Evolutionary conservation across 345 rosid genomes (phyloP).

Genomic region (Xanthoceras sorbifolium): DNA sequence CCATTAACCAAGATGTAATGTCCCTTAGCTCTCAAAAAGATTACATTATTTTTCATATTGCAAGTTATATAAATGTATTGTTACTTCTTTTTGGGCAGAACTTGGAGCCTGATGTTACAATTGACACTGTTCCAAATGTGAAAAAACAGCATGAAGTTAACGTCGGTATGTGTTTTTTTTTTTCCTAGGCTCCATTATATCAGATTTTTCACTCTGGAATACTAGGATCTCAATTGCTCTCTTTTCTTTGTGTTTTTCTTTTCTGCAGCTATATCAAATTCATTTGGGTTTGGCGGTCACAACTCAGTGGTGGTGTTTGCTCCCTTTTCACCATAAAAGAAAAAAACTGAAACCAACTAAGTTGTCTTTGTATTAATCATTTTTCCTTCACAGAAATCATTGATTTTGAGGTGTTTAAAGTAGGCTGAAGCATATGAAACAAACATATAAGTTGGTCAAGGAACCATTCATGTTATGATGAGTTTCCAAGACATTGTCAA

Average conservation of each 20-base stretch:
- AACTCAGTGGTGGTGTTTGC: conserved; percentile 70
- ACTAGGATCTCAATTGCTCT: neutral
- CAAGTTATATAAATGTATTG: neutral
- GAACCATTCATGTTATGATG: neutral
- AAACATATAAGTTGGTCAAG: neutral
- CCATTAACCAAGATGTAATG: conserved; percentile 67
- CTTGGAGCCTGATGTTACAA: conserved; percentile 53
- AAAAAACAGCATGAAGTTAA: conserved; percentile 61
- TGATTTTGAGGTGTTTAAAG: neutral
- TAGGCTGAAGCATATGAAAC: neutral
- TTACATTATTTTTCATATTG: neutral
- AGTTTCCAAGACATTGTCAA: neutral
- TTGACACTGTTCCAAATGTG: conserved; percentile 63
- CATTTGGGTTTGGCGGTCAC: conserved; percentile 70
- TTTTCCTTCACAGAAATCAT: neutral
- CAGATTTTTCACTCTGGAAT: neutral
- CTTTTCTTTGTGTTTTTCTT: neutral
- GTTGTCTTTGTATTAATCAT: conserved; percentile 3
- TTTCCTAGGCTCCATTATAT: neutral
- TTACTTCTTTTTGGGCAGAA: conserved; percentile 34
- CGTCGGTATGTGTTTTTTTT: conserved; percentile 41
- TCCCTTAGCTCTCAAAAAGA: neutral
- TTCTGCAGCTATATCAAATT: conserved; percentile 60
- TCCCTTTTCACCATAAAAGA: conserved; percentile 43
- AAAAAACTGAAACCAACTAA: neutral